These are phyloP conservation scores for Mortierella polycephala DNA, from an alignment of 371 early-diverging fungal species.

Conservation along the genomic window DNA sequence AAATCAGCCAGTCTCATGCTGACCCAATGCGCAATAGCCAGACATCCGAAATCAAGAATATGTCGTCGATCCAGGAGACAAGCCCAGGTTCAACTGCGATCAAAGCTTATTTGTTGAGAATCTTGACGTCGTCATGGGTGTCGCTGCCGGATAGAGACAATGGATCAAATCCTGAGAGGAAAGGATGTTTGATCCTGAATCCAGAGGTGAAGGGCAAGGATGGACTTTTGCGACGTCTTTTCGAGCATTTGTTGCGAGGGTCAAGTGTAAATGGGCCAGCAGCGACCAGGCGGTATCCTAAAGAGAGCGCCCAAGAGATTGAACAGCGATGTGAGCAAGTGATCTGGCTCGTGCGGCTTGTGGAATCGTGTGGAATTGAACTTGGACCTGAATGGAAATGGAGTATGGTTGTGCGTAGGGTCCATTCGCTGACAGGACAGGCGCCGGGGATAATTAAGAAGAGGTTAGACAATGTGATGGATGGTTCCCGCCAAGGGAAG, in stretches of 20 bases:
- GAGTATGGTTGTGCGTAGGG: conserved; percentile 22
- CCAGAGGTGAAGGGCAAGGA: conserved; percentile 38
- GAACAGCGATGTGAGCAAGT: conserved; percentile 35
- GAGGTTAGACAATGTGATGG: conserved; percentile 3
- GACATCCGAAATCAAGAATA: too few species aligned
- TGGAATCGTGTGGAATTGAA: conserved; percentile 32
- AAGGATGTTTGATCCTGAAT: background rate
- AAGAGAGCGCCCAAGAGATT: background rate
- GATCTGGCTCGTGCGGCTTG: conserved; percentile 32
- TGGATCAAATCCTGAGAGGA: background rate
- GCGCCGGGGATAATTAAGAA: conserved; percentile 9
- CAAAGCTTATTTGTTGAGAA: conserved; percentile 18
- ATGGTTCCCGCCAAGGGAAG: background rate
- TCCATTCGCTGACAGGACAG: conserved; percentile 24
- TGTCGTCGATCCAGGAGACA: background rate
- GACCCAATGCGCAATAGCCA: background rate
- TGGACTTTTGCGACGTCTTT: conserved; percentile 39
- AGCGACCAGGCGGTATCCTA: too few species aligned
- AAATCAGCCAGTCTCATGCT: conserved; percentile 1
- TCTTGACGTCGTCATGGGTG: conserved; percentile 33
- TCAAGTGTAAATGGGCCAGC: background rate
- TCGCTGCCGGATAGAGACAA: conserved; percentile 1
- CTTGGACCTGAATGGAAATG: conserved; percentile 40
- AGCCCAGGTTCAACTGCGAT: background rate
- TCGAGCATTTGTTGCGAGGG: conserved; percentile 33